Conservation (phyloP, 116 monocot genomes). For the Thalassia testudinum region DNA sequence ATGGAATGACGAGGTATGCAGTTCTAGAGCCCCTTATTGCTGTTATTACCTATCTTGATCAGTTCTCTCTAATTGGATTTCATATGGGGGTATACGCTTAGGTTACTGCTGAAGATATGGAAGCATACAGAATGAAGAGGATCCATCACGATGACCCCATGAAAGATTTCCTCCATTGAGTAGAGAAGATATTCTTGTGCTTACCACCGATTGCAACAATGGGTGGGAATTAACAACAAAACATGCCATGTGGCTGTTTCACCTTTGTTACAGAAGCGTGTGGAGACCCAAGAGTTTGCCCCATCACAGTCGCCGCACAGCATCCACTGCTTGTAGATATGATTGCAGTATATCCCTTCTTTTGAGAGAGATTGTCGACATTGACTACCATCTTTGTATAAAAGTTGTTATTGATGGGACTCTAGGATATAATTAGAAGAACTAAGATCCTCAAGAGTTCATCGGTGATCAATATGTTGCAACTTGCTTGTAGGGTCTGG, state of each 20-base stretch:
- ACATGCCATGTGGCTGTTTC: no score
- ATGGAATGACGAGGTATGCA: constrained; percentile 71
- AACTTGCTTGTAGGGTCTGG: no score
- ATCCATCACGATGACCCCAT: constrained; percentile 93
- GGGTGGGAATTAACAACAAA: no score
- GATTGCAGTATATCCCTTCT: background rate
- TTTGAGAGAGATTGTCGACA: background rate
- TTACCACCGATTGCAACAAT: background rate
- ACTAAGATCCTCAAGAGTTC: no score
- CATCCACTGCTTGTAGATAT: no score
- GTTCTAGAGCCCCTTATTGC: background rate
- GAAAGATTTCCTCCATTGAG: constrained; percentile 77
- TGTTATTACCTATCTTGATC: background rate
- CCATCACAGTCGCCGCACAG: no score
- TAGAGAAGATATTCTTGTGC: background rate
- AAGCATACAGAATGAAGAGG: constrained; percentile 87
- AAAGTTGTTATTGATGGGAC: no score
- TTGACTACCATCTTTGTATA: no score
- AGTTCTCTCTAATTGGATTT: background rate
- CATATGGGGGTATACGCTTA: constrained; percentile 1
- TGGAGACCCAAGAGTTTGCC: no score
- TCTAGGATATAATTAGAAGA: no score
- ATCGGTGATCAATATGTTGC: no score
- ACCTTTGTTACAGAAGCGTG: no score
- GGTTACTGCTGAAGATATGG: constrained; percentile 97